Conservation (phyloP, 75 land plant genomes). For the Gnetum montanum region DNA sequence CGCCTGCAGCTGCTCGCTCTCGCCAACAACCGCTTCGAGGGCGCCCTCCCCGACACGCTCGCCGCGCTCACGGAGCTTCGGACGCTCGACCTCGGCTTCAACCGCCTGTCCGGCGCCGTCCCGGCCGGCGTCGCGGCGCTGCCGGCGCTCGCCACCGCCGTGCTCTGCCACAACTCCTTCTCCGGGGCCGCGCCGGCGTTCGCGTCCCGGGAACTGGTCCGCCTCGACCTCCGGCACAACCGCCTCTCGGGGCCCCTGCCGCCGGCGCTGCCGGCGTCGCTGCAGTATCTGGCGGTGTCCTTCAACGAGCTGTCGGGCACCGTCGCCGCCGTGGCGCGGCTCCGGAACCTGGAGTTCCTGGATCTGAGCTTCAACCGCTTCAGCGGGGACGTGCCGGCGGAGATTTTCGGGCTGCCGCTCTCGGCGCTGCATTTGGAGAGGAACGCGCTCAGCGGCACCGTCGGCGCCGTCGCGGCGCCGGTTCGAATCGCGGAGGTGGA, state of each 20-base stretch:
- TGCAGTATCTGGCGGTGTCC: slow-evolving; percentile 55
- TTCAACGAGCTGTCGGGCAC: slow-evolving; percentile 48
- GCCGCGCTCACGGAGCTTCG: slow-evolving; percentile 22
- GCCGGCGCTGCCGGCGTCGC: slow-evolving; percentile 46
- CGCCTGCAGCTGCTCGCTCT: slow-evolving; percentile 44
- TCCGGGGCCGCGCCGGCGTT: slow-evolving; percentile 48
- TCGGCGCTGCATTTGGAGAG: slow-evolving; percentile 44
- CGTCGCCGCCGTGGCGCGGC: slow-evolving; percentile 23
- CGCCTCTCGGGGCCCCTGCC: slow-evolving; percentile 44
- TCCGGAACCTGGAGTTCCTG: slow-evolving; percentile 31
- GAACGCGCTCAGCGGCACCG: slow-evolving; percentile 44
- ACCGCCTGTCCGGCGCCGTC: slow-evolving; percentile 35
- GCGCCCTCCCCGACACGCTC: slow-evolving; percentile 32
- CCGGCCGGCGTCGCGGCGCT: slow-evolving; percentile 30
- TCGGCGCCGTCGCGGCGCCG: slow-evolving; percentile 21
- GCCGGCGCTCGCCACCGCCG: slow-evolving; percentile 36
- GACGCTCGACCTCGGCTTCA: slow-evolving; percentile 62
- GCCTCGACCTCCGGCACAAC: slow-evolving; percentile 58
- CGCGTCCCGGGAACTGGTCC: slow-evolving; percentile 18
- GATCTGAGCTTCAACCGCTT: slow-evolving; percentile 70
- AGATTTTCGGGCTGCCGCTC: slow-evolving; percentile 39
- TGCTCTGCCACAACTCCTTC: slow-evolving; percentile 54
- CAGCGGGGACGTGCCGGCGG: slow-evolving; percentile 46
- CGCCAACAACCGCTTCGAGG: slow-evolving; percentile 48
- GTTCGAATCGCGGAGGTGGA: slow-evolving; percentile 49